Evolutionary conservation across 2,329 filamentous ascomycete species (phyloP).

Genomic region (Dryadomyces quercus-mongolicae): DNA sequence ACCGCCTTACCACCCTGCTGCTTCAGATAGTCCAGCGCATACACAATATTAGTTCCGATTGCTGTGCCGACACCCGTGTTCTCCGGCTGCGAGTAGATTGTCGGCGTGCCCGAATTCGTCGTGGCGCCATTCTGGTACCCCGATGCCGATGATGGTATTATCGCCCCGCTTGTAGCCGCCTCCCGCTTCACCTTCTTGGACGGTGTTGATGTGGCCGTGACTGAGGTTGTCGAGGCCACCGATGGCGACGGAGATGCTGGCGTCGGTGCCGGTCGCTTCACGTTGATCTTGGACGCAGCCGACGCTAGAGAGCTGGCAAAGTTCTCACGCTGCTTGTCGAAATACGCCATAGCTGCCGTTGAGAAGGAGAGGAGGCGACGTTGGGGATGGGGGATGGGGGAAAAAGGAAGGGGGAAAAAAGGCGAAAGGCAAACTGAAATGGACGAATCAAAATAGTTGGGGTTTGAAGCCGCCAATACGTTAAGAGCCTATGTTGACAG

Average conservation of each 20-base stretch:
- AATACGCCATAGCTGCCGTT: constrained; percentile 31
- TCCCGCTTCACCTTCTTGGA: constrained; percentile 52
- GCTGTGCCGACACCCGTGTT: constrained; percentile 66
- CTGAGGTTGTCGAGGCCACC: constrained; percentile 34
- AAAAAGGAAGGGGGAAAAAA: too few species aligned
- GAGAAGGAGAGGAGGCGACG: not conserved
- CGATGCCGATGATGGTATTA: not conserved
- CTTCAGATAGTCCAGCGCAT: constrained; percentile 73
- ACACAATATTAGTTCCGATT: constrained; percentile 78
- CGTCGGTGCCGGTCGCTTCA: constrained; percentile 30
- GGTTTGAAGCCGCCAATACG: too few species aligned
- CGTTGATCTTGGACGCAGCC: constrained; percentile 49
- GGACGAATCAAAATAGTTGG: too few species aligned
- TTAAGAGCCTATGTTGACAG: too few species aligned
- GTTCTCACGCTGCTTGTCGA: constrained; percentile 52
- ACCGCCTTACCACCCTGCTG: constrained; percentile 57
- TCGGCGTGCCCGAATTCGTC: constrained; percentile 18
- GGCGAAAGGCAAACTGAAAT: too few species aligned
- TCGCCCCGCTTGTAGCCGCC: constrained; percentile 13
- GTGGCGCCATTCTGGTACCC: not conserved
- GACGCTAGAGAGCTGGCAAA: constrained; percentile 51
- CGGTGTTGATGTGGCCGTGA: constrained; percentile 46
- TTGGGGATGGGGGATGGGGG: too few species aligned
- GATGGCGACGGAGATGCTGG: constrained; percentile 53
- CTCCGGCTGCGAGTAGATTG: constrained; percentile 64